Evolutionary conservation across 1,139 yeast species (phyloP).

Genomic region (Kurtzmaniella quercitrusa): DNA sequence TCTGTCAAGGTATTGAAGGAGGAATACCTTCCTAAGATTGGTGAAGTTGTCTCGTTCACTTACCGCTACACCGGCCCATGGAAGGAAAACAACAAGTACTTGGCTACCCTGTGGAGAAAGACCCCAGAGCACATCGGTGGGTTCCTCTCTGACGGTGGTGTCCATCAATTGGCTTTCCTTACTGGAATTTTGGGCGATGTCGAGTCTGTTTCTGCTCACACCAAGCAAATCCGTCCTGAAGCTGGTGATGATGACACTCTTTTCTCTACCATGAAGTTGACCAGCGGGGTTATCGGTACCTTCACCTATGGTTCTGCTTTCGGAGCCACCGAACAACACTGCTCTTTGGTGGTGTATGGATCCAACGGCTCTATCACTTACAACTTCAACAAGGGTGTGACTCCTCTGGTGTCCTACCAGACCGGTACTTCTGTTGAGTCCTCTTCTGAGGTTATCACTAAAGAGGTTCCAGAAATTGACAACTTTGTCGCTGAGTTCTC

Average conservation of each 20-base stretch:
- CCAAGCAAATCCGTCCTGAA: constrained; percentile 68
- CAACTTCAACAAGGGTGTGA: constrained; percentile 55
- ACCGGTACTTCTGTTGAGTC: constrained; percentile 40
- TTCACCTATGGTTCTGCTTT: constrained; percentile 90
- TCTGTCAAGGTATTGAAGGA: constrained; percentile 48
- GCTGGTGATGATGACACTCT: constrained; percentile 81
- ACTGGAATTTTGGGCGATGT: constrained; percentile 80
- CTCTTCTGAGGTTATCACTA: constrained; percentile 41
- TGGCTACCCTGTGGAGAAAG: constrained; percentile 77
- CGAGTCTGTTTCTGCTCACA: constrained; percentile 62
- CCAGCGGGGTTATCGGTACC: constrained; percentile 72
- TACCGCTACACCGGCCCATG: constrained; percentile 83
- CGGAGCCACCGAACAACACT: constrained; percentile 73
- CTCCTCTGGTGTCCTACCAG: constrained; percentile 46
- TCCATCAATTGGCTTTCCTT: constrained; percentile 83
- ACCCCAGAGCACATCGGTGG: constrained; percentile 92
- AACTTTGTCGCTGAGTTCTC: constrained; percentile 57
- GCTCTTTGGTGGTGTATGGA: constrained; percentile 69
- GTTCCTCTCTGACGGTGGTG: constrained; percentile 89
- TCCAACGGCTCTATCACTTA: constrained; percentile 67
- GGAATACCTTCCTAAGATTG: constrained; percentile 62
- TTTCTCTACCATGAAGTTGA: constrained; percentile 62
- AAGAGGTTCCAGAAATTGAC: constrained; percentile 56
- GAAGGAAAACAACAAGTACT: constrained; percentile 58
- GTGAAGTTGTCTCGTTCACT: constrained; percentile 70